Conservation (phyloP, 1,284 basidiomycete genomes). For the Malassezia furfur region DNA sequence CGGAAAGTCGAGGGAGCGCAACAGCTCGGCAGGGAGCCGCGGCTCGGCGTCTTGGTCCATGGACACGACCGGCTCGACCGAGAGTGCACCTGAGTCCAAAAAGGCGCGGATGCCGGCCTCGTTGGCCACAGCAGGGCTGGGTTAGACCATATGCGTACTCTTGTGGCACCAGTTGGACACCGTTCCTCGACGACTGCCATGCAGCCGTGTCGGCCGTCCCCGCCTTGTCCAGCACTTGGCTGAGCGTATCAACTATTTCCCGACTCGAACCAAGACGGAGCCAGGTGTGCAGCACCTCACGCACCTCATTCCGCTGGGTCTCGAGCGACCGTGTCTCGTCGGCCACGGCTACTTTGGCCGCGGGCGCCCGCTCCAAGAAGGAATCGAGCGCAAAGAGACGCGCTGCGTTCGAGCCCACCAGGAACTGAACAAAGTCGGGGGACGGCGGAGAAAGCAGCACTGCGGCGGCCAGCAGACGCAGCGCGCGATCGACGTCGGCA, state of each 20-base stretch:
- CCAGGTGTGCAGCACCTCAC: conserved; percentile 30
- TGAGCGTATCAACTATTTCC: conserved; percentile 13
- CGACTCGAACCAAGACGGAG: conserved; percentile 23
- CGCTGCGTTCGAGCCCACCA: conserved; percentile 24
- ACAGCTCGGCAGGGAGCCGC: conserved; percentile 2
- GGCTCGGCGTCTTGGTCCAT: neutral
- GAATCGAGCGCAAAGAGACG: conserved; percentile 30
- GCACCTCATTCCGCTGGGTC: conserved; percentile 19
- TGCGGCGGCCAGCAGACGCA: conserved; percentile 23
- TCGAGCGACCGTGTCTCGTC: conserved; percentile 4
- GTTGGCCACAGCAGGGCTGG: neutral
- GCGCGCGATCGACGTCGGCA: conserved; percentile 3
- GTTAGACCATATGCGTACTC: neutral
- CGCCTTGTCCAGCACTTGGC: conserved; percentile 4
- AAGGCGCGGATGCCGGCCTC: neutral
- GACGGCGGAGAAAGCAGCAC: conserved; percentile 36
- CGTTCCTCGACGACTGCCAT: neutral
- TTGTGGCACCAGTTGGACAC: conserved; percentile 2
- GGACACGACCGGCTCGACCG: no score
- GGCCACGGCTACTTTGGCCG: conserved; percentile 19
- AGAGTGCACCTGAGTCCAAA: no score
- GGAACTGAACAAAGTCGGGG: conserved; percentile 25
- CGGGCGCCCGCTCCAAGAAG: conserved; percentile 13
- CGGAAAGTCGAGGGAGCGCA: conserved; percentile 21
- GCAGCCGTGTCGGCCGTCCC: no score